Evolutionary conservation across 148 eudicot species (phyloP), one percentile per base, ranked within the genome.

Genomic region (Dianthus caryophyllus): DNA sequence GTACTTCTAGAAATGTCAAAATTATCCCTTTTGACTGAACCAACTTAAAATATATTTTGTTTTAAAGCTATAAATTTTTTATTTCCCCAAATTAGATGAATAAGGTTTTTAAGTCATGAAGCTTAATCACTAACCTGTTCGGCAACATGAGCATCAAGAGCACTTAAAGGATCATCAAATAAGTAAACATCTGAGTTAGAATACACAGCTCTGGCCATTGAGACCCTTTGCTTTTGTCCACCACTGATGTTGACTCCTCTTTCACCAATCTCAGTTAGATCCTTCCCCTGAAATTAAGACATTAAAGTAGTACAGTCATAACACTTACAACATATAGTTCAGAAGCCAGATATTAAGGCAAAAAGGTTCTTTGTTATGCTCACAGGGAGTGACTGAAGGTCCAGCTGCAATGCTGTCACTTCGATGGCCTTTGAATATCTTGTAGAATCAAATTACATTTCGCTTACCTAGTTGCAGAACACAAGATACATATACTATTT

Each of bases 261-360:
- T 84, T 93, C 98, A 52, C 98, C 98, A 75, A 93, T 93, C 82
- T 93, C 98, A 52, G 98, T 93, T 62, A 89, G 89, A 86, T 93
- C 98, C 77, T 96, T 94, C 46, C 98, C 98, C 98, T 93, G 27
- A 70, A 9, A 29, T 30, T 43, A 63, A 71, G 12, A 14, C 10
- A 13, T 74, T 20, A 54, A 17, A 21, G 36, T 30, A 52, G 29
- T 47, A n/a, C n/a, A n/a, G n/a, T n/a, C n/a, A n/a, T n/a, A n/a
- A n/a, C n/a, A n/a, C n/a, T n/a, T n/a, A n/a, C n/a, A n/a, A n/a
- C n/a, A n/a, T n/a, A n/a, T n/a, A n/a, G n/a, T n/a, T n/a, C n/a
- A n/a, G n/a, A n/a, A n/a, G n/a, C n/a, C n/a, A n/a, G n/a, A n/a
- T n/a, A n/a, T n/a, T n/a, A n/a, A n/a, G n/a, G n/a, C 44, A 41